Evolutionary conservation across 768 basidiomycete species (phyloP).

Genomic region (Termitomyces sp.): DNA sequence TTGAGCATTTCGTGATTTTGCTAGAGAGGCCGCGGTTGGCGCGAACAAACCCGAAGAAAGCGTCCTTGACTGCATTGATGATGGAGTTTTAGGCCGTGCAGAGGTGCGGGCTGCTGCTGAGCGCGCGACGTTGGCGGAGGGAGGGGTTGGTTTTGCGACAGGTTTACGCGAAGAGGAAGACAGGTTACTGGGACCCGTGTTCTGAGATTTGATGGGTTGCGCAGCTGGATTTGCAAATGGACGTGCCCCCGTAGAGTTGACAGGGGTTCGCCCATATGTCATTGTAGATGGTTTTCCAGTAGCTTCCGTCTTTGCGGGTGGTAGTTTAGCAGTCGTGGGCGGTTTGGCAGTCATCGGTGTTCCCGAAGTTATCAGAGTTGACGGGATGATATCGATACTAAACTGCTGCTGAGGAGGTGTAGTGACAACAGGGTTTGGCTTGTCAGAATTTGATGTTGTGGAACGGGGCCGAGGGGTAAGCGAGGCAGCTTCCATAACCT

Average conservation of each 20-base stretch:
- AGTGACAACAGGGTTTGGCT: neutral
- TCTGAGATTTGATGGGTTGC: constrained; percentile 26
- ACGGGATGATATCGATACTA: constrained; percentile 3
- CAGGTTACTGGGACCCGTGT: constrained; percentile 35
- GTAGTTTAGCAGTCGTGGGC: constrained; percentile 18
- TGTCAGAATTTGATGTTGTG: constrained; percentile 15
- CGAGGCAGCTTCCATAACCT: constrained; percentile 5
- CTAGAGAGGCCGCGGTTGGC: constrained; percentile 80
- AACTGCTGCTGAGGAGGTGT: constrained; percentile 3
- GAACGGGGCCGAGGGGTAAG: constrained; percentile 16
- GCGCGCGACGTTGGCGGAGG: constrained; percentile 24
- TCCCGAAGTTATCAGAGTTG: constrained; percentile 8
- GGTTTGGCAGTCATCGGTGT: constrained; percentile 22
- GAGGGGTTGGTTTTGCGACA: constrained; percentile 16
- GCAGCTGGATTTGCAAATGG: constrained; percentile 13
- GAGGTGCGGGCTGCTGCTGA: constrained; percentile 3
- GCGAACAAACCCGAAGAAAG: constrained; percentile 69
- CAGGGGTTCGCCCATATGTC: constrained; percentile 19
- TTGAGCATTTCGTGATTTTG: constrained; percentile 55
- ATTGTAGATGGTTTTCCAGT: constrained; percentile 8
- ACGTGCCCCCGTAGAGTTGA: constrained; percentile 16
- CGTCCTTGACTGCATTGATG: constrained; percentile 48
- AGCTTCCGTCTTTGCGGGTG: constrained; percentile 17
- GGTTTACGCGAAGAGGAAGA: constrained; percentile 24
- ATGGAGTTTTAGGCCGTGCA: constrained; percentile 26